phyloP scores from a whole-genome alignment of 1,284 basidiomycete species.

The Moniliella sp. region DNA sequence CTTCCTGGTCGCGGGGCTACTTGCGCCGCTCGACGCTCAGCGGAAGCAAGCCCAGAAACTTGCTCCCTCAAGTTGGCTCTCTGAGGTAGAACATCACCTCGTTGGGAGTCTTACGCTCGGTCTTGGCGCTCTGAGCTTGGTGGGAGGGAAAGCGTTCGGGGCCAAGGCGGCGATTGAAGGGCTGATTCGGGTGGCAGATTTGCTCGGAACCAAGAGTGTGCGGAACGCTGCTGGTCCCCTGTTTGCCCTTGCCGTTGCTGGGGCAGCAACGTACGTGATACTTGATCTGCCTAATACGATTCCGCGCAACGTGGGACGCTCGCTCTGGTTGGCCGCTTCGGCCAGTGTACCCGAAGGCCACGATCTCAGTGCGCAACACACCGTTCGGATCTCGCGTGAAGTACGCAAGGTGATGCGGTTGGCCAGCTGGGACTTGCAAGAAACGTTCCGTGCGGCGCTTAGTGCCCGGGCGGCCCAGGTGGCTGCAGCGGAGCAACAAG shows the following conservation, averaged over 20 bases:
- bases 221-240: conserved; percentile 73
- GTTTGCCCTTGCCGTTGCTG: conserved; percentile 31
- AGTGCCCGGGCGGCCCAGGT: conserved; percentile 46
- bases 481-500: conserved; percentile 10
- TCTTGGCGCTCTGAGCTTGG: conserved; percentile 61
- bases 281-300: conserved; percentile 72
- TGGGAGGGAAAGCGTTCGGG: conserved; percentile 58
- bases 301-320: conserved; percentile 48
- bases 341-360: too few species aligned
- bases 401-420: conserved; percentile 78
- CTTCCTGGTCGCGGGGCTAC: conserved; percentile 37
- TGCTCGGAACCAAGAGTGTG: conserved; percentile 59
- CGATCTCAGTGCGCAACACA: conserved; percentile 55
- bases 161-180: conserved; percentile 23
- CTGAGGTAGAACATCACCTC: conserved; percentile 29
- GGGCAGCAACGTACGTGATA: conserved; percentile 55
- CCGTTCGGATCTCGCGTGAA: conserved; percentile 55
- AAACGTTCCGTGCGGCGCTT: conserved; percentile 59
- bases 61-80: too few species aligned
- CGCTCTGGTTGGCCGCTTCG: conserved; percentile 7
- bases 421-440: conserved; percentile 77
- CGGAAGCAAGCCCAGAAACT: not conserved
- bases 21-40: not conserved
- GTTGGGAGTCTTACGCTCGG: conserved; percentile 15
- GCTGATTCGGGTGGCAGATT: conserved; percentile 36